phyloP scores from a whole-genome alignment of 2,329 filamentous ascomycete genomes.

The Diplodia seriata region DNA sequence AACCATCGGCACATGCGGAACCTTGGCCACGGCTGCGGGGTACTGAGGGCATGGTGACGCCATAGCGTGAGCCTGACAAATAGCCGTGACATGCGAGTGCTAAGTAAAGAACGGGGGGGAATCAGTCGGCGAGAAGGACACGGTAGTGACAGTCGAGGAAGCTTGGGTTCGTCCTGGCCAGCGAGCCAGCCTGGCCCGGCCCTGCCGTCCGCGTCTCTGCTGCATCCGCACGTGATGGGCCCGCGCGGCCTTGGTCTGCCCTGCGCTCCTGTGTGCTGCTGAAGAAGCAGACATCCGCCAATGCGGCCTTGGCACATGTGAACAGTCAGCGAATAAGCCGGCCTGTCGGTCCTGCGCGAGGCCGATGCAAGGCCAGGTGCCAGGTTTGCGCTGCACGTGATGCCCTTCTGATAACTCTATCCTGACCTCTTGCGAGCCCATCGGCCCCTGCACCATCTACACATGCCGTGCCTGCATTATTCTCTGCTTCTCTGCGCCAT shows the following conservation, averaged over 20 bases:
- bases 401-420: conserved; percentile 7
- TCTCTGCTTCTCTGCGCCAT: too few species aligned
- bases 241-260: neutral
- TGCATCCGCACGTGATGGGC: conserved; percentile 6
- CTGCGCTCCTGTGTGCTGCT: too few species aligned
- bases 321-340: neutral
- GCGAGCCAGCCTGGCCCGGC: neutral
- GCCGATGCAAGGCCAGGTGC: neutral
- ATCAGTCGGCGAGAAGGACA: neutral
- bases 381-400: conserved; percentile 20
- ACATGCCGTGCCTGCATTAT: too few species aligned
- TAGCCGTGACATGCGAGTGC: conserved; percentile 8
- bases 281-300: too few species aligned
- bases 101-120: neutral
- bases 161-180: neutral
- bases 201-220: neutral
- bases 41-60: conserved; percentile 29
- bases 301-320: neutral
- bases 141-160: neutral
- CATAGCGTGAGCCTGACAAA: conserved; percentile 30
- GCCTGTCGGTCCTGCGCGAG: conserved; percentile 2
- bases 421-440: conserved; percentile 10
- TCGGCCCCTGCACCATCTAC: neutral
- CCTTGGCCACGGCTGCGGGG: conserved; percentile 26
- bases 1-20: conserved; percentile 21